Conservation (phyloP, 1,284 basidiomycete species). For the Malassezia slooffiae region DNA sequence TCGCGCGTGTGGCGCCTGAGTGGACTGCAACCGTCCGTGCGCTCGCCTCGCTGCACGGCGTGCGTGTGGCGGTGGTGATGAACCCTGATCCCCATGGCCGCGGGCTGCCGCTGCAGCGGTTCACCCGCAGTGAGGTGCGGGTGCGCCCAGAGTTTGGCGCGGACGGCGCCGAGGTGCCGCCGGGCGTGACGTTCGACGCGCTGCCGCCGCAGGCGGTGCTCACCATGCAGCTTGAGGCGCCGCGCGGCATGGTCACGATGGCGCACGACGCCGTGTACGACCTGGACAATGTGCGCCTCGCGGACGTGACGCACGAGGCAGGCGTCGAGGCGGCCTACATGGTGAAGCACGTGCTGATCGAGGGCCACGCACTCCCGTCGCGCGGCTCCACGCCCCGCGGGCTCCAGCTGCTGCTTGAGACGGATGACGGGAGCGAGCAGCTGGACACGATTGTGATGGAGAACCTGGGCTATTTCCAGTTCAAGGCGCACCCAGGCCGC, state of each 20-base stretch:
- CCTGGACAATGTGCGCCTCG: constrained; percentile 85
- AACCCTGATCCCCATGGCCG: constrained; percentile 23
- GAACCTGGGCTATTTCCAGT: constrained; percentile 91
- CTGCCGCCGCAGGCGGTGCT: constrained; percentile 62
- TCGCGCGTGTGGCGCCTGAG: constrained; percentile 71
- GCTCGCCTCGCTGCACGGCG: constrained; percentile 21
- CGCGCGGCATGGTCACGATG: constrained; percentile 79
- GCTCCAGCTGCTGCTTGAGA: constrained; percentile 49
- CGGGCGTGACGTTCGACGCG: constrained; percentile 21
- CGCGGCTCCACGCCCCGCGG: constrained; percentile 57
- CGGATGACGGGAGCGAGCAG: constrained; percentile 21
- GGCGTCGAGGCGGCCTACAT: constrained; percentile 71
- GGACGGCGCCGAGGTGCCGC: constrained; percentile 51
- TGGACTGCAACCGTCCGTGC: constrained; percentile 58
- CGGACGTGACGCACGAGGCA: constrained; percentile 50
- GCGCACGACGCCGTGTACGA: constrained; percentile 80
- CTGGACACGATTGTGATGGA: constrained; percentile 60
- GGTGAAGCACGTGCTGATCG: constrained; percentile 80
- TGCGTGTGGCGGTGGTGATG: constrained; percentile 29
- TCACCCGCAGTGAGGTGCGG: constrained; percentile 70
- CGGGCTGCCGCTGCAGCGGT: constrained; percentile 82
- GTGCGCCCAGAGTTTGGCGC: constrained; percentile 59
- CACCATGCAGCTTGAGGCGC: constrained; percentile 80
- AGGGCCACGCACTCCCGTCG: constrained; percentile 78
- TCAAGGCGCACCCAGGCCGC: constrained; percentile 80